Percentiles rank a stretch among this genome's conserved stretches.
Conservation (phyloP, 1,284 basidiomycete genomes). For the Ceraceosorus guamensis region DNA sequence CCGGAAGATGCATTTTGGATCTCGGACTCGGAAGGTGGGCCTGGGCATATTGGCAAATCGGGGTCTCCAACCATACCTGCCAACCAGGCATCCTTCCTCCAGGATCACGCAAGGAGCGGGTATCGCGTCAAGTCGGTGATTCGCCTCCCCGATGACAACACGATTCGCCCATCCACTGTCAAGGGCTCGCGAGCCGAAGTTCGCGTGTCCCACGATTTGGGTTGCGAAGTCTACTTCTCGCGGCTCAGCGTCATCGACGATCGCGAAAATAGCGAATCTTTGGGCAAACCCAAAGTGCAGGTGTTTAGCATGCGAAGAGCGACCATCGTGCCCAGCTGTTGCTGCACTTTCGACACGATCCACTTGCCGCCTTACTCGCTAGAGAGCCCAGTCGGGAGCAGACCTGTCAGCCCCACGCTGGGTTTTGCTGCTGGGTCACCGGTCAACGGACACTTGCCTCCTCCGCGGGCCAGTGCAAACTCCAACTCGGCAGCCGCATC, state of each 20-base stretch:
- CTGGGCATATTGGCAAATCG: slow-evolving; percentile 27
- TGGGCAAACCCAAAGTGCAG: slow-evolving; percentile 42
- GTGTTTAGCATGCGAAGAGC: slow-evolving; percentile 44
- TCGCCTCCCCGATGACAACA: slow-evolving; percentile 41
- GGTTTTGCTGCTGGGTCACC: background rate
- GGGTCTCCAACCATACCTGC: slow-evolving; percentile 1
- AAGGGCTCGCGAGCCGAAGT: slow-evolving; percentile 42
- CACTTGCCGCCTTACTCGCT: slow-evolving; percentile 45
- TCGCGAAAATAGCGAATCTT: slow-evolving; percentile 32
- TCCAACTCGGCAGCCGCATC: background rate
- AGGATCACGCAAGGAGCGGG: slow-evolving; percentile 10
- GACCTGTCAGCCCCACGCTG: slow-evolving; percentile 28
- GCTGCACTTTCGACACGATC: slow-evolving; percentile 41
- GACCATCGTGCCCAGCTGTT: slow-evolving; percentile 38
- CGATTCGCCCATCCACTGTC: slow-evolving; percentile 38
- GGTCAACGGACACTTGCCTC: background rate
- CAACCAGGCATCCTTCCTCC: too few species aligned
- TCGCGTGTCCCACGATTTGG: slow-evolving; percentile 43
- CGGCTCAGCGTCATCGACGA: slow-evolving; percentile 36
- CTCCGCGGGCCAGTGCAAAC: slow-evolving; percentile 2
- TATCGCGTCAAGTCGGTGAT: slow-evolving; percentile 41
- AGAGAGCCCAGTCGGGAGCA: slow-evolving; percentile 31
- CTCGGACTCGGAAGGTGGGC: slow-evolving; percentile 16
- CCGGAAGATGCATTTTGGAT: slow-evolving; percentile 34
- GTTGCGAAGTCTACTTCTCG: slow-evolving; percentile 44